Evolutionary conservation across 768 basidiomycete species (phyloP).

Genomic region (Suillus clintonianus): DNA sequence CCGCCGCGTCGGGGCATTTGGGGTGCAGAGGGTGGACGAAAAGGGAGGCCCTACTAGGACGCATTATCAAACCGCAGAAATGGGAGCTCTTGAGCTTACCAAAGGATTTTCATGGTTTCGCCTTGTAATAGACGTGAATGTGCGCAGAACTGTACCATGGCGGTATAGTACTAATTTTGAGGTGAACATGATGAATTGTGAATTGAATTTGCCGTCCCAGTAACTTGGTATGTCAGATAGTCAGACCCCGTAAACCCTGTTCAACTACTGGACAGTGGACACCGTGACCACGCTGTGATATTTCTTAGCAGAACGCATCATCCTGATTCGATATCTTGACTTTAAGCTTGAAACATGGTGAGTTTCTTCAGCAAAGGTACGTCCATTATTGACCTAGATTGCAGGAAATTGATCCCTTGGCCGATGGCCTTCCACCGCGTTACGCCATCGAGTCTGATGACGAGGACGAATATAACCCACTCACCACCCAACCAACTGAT

Average conservation of each 20-base stretch:
- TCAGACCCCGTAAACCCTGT: conserved; percentile 9
- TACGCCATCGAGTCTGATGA: conserved; percentile 69
- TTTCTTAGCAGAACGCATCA: neutral
- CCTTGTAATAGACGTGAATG: conserved; percentile 23
- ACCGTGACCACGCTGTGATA: neutral
- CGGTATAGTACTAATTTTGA: neutral
- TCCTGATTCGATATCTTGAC: neutral
- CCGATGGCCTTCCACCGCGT: conserved; percentile 57
- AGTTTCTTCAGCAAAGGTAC: neutral
- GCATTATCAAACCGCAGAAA: conserved; percentile 10
- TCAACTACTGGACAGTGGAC: neutral
- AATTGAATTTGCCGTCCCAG: too few relatives aligned
- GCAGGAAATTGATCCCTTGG: conserved; percentile 56
- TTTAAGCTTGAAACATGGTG: conserved; percentile 3
- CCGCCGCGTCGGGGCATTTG: conserved; percentile 63
- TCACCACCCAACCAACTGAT: conserved; percentile 19
- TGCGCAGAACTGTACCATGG: conserved; percentile 1
- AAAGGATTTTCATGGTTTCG: conserved; percentile 58
- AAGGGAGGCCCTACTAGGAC: conserved; percentile 35
- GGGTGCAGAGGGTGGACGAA: conserved; percentile 42
- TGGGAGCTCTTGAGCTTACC: conserved; percentile 33
- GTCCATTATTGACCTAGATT: neutral
- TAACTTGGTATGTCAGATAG: too few relatives aligned
- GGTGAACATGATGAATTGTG: conserved; percentile 8
- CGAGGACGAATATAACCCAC: conserved; percentile 61